Conservation (phyloP, 2,329 filamentous ascomycete species). For the Apiospora sp. region DNA sequence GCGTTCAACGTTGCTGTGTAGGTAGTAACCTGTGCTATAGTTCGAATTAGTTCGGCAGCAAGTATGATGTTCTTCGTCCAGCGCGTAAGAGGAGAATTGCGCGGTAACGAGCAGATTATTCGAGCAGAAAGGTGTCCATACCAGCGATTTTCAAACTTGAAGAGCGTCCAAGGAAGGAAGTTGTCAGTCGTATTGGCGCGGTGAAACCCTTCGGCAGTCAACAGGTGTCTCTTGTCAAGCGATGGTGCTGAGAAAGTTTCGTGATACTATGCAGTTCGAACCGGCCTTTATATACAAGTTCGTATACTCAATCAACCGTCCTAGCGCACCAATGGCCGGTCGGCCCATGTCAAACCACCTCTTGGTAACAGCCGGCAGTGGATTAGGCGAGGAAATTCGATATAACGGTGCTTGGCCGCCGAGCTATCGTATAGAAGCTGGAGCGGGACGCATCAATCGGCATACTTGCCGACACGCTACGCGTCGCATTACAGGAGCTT, state of each 20-base stretch:
- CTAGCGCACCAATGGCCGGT: slow-evolving; percentile 12
- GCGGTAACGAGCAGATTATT: neutral
- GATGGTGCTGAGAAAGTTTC: neutral
- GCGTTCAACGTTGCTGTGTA: neutral
- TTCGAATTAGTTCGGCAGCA: neutral
- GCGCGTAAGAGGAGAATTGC: too few species aligned
- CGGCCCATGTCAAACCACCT: neutral
- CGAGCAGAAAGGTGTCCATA: neutral
- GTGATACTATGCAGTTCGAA: neutral
- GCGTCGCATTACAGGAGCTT: neutral
- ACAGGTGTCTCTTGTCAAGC: neutral
- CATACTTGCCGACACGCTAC: neutral
- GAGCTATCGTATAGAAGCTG: slow-evolving; percentile 2
- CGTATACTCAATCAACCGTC: neutral
- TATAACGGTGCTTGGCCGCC: slow-evolving; percentile 3
- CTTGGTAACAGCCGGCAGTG: neutral
- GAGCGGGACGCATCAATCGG: slow-evolving; percentile 3
- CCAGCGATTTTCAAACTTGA: neutral
- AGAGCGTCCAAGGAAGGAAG: neutral
- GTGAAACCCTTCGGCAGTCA: too few species aligned
- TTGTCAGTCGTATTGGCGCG: neutral
- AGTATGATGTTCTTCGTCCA: too few species aligned
- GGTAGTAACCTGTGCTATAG: too few species aligned
- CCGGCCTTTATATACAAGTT: neutral
- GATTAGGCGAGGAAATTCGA: neutral